Evolutionary conservation across 2,329 filamentous ascomycete genomes (phyloP).

Genomic region (Botrytis hyacinthi): DNA sequence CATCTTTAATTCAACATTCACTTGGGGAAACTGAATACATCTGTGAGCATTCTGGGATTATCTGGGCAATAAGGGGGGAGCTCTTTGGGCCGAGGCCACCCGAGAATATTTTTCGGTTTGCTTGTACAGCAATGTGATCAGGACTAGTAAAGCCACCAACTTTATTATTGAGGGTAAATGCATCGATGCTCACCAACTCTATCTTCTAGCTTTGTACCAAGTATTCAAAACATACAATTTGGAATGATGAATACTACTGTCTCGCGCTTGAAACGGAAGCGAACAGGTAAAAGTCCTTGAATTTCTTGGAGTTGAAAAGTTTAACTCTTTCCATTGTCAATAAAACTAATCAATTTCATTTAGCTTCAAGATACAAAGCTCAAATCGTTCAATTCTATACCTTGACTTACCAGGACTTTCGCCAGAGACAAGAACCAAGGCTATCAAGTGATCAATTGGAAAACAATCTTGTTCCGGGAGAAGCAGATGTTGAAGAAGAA

Average conservation of each 20-base stretch:
- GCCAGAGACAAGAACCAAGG: neutral
- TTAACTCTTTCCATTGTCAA: neutral
- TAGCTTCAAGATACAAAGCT: neutral
- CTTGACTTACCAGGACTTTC: neutral
- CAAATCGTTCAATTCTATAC: neutral
- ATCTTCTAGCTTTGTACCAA: neutral
- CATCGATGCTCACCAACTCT: neutral
- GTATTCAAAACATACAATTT: neutral
- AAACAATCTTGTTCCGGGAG: neutral
- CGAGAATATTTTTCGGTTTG: neutral
- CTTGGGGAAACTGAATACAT: neutral
- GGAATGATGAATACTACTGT: neutral
- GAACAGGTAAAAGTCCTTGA: neutral
- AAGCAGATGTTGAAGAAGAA: neutral
- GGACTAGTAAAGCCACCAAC: neutral
- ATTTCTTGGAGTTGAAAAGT: neutral
- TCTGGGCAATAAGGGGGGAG: neutral
- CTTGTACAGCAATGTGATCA: neutral
- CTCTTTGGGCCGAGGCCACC: neutral
- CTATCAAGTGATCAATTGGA: neutral
- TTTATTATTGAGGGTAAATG: too few species aligned
- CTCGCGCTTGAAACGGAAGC: neutral
- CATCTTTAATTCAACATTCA: neutral
- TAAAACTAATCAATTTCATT: neutral
- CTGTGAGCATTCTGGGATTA: neutral